Evolutionary conservation across 129 eudicot genomes (phyloP).

Genomic region (Centella asiatica): DNA sequence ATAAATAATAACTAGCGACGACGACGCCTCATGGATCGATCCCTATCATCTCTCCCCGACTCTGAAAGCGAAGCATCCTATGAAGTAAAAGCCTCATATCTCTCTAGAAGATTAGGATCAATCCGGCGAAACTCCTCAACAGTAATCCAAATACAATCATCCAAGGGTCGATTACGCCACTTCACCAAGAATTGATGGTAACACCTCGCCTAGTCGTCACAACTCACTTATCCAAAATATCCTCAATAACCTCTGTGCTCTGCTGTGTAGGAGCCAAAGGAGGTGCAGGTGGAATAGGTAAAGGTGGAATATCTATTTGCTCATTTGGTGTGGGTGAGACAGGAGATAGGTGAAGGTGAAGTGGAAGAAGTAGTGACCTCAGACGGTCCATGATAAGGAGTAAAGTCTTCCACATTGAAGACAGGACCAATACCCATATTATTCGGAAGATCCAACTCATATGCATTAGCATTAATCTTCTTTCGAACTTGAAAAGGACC

Average conservation of each 20-base stretch:
- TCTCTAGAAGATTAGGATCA: not conserved
- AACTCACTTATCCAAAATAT: too few relatives aligned
- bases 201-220: too few relatives aligned
- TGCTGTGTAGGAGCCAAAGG: too few relatives aligned
- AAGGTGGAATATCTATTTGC: too few relatives aligned
- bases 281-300: too few relatives aligned
- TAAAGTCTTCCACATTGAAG: not conserved
- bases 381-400: not conserved
- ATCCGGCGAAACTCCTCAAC: not conserved
- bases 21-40: too few relatives aligned
- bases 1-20: too few relatives aligned
- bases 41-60: not conserved
- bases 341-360: not conserved
- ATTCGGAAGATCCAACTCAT: not conserved
- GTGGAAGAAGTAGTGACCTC: not conserved
- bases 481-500: not conserved
- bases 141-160: not conserved
- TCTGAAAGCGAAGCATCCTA: not conserved
- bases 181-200: too few relatives aligned
- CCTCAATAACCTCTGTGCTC: too few relatives aligned
- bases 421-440: not conserved
- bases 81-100: not conserved
- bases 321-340: not conserved
- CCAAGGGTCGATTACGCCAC: too few relatives aligned
- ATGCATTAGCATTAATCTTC: not conserved